A percentile compares a stretch with the other conserved stretches of the same genome.
phyloP scores from a whole-genome alignment of 352 stramenopile species.

The Phytophthora sp. region DNA sequence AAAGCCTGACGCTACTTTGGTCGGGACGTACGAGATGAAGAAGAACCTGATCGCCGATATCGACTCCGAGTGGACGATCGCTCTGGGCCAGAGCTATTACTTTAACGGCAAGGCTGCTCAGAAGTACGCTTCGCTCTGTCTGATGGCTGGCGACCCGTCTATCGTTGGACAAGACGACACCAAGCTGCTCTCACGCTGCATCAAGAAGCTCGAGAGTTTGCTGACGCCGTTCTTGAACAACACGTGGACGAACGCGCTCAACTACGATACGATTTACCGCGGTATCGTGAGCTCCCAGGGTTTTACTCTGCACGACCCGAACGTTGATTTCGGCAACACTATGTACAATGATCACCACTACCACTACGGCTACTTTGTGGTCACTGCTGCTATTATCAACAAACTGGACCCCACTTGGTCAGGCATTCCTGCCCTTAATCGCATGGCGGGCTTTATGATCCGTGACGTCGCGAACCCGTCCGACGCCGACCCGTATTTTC shows the following conservation, averaged over 20 bases:
- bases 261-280: conserved; percentile 56
- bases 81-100: conserved; percentile 55
- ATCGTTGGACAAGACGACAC: conserved; percentile 52
- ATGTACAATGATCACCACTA: conserved; percentile 69
- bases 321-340: conserved; percentile 61
- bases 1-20: conserved; percentile 32
- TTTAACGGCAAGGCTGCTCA: conserved; percentile 60
- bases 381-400: conserved; percentile 48
- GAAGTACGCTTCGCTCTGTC: conserved; percentile 60
- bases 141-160: conserved; percentile 49
- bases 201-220: conserved; percentile 44
- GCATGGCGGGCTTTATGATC: conserved; percentile 43
- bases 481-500: conserved; percentile 44
- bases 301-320: conserved; percentile 44
- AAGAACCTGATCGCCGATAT: conserved; percentile 48
- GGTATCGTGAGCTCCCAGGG: conserved; percentile 55
- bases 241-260: conserved; percentile 46
- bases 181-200: conserved; percentile 42
- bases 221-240: conserved; percentile 53
- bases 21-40: conserved; percentile 45
- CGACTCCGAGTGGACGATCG: conserved; percentile 44
- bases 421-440: conserved; percentile 41
- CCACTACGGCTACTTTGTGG: conserved; percentile 57
- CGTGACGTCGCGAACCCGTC: conserved; percentile 55
- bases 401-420: conserved; percentile 49